phyloP scores from a whole-genome alignment of 345 rosid species.

The Bruguiera parviflora region DNA sequence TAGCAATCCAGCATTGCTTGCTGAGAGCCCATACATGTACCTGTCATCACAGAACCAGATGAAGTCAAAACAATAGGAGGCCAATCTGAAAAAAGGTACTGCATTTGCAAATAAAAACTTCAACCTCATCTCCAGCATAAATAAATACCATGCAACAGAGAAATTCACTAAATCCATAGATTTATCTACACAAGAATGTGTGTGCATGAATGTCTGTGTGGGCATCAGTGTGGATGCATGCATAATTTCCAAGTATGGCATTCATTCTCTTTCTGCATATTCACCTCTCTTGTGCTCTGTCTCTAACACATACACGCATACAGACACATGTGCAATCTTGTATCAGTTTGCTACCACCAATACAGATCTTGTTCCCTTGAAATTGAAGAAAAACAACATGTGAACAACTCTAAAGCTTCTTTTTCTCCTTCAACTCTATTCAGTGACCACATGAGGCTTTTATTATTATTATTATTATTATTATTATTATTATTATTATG shows the following conservation, averaged over 20 bases:
- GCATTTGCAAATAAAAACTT: not conserved
- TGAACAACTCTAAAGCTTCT: not conserved
- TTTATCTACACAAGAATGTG: no score
- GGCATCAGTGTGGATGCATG: no score
- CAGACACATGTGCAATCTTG: no score
- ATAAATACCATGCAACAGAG: not conserved
- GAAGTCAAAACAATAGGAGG: not conserved
- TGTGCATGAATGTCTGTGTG: no score
- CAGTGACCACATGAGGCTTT: not conserved
- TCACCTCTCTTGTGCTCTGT: no score
- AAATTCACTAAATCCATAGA: not conserved
- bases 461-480: not conserved
- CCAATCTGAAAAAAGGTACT: not conserved
- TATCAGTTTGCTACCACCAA: not conserved
- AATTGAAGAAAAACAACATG: not conserved
- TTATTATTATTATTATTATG: not conserved
- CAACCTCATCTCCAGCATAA: not conserved
- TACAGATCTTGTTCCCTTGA: not conserved
- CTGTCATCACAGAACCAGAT: constrained; percentile 29
- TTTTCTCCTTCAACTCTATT: not conserved
- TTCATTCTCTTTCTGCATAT: no score
- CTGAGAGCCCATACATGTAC: constrained; percentile 59
- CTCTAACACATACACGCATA: not conserved
- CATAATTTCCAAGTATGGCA: no score
- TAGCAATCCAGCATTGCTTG: constrained; percentile 67